Evolutionary conservation across 2,329 filamentous ascomycete genomes (phyloP).

Genomic region (Apiospora rasikravindrae): DNA sequence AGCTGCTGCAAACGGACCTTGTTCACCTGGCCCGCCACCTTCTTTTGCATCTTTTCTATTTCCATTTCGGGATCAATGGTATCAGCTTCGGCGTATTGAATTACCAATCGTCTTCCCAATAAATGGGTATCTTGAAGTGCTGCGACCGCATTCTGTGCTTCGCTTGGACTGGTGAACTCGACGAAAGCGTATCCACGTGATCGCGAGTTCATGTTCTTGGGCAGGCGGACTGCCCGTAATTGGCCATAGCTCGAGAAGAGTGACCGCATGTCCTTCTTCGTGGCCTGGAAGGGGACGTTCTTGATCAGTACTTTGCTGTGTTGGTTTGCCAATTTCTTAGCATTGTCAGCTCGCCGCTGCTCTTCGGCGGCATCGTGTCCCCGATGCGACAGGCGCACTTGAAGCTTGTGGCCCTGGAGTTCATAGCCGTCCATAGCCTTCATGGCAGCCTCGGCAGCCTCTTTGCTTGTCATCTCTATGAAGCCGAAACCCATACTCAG

Average conservation of each 20-base stretch:
- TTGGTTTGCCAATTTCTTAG: conserved; percentile 77
- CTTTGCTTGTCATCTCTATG: conserved; percentile 81
- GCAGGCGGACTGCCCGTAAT: conserved; percentile 88
- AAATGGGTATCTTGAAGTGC: conserved; percentile 92
- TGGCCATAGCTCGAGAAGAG: conserved; percentile 91
- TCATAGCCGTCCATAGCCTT: conserved; percentile 86
- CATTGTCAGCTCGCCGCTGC: conserved; percentile 78
- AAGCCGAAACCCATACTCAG: conserved; percentile 99
- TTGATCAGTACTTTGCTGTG: conserved; percentile 96
- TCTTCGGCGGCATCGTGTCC: conserved; percentile 88
- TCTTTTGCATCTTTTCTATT: conserved; percentile 96
- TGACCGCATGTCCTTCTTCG: conserved; percentile 87
- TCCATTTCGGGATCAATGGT: conserved; percentile 92
- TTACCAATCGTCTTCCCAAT: conserved; percentile 83
- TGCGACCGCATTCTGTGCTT: conserved; percentile 89
- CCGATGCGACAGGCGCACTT: conserved; percentile 86
- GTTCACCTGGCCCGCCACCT: conserved; percentile 87
- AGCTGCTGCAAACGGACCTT: conserved; percentile 90
- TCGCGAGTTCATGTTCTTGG: conserved; percentile 89
- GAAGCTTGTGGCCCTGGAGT: conserved; percentile 85
- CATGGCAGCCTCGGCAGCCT: conserved; percentile 78
- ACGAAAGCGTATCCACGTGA: conserved; percentile 96
- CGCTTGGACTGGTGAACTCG: conserved; percentile 88
- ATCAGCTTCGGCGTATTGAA: conserved; percentile 91
- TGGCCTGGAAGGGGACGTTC: conserved; percentile 95